These are phyloP conservation scores for Xylaria acuta DNA, from an alignment of 495 filamentous ascomycete genomes.

Conservation along the genomic window DNA sequence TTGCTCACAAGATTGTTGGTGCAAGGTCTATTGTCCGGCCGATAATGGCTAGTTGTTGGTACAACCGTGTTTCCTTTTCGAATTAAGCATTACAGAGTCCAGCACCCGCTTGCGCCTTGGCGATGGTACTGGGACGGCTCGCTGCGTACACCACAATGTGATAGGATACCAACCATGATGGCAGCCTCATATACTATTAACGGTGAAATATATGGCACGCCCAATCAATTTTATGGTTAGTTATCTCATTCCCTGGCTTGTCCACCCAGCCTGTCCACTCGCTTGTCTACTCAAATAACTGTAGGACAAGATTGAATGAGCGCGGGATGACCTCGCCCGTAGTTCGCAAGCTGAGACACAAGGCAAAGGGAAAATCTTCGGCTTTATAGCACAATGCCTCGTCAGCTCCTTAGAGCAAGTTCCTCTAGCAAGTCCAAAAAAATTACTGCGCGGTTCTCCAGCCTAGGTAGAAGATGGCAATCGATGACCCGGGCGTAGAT, in stretches of 20 bases:
- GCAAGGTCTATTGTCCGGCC: not conserved
- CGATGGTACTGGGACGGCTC: not conserved
- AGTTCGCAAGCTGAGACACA: not conserved
- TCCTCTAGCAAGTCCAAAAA: not conserved
- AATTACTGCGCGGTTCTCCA: not conserved
- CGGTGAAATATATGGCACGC: not conserved
- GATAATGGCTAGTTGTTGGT: not conserved
- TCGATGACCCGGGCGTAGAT: not conserved
- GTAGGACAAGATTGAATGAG: not conserved
- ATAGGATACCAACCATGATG: not conserved
- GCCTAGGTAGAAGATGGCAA: not conserved
- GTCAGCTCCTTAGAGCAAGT: not conserved
- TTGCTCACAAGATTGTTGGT: slow-evolving; percentile 3
- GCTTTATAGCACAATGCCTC: not conserved
- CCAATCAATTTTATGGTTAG: not conserved
- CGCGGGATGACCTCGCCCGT: not conserved
- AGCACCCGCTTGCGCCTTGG: not conserved
- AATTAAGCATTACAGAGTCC: not conserved
- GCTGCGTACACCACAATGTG: not conserved
- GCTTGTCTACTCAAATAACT: not conserved
- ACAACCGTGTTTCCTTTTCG: not conserved
- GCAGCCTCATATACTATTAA: not conserved
- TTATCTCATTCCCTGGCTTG: not conserved
- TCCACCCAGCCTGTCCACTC: not conserved
- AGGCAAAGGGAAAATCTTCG: not conserved